A percentile compares a stretch with the other conserved stretches of the same genome.
Evolutionary conservation across 495 filamentous ascomycete species (phyloP).

Genomic region (Neurospora sp.): DNA sequence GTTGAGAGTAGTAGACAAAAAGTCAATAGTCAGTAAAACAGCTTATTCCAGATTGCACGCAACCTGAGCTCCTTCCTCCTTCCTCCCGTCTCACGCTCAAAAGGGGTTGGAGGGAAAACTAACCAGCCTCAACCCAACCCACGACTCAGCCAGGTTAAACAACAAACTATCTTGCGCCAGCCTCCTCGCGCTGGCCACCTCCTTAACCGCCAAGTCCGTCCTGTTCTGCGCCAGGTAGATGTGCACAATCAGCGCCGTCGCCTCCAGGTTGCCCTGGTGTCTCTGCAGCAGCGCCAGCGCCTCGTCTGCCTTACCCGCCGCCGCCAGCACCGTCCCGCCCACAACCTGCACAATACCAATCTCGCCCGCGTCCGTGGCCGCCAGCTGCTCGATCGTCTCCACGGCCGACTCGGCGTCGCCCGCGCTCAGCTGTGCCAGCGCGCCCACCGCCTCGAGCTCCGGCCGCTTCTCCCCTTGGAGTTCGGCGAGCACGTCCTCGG

Average conservation of each 20-base stretch:
- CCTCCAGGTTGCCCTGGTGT: constrained; percentile 74
- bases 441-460: no score
- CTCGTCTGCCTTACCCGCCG: constrained; percentile 68
- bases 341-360: constrained; percentile 76
- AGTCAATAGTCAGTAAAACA: neutral
- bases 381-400: no score
- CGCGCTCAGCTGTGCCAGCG: no score
- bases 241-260: constrained; percentile 70
- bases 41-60: neutral
- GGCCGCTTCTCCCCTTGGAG: no score
- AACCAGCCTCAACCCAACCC: constrained; percentile 85
- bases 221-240: constrained; percentile 89
- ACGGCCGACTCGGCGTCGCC: no score
- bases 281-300: constrained; percentile 66
- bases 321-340: constrained; percentile 66
- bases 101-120: constrained; percentile 17
- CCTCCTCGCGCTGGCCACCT: constrained; percentile 77
- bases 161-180: constrained; percentile 94
- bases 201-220: constrained; percentile 79
- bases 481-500: no score
- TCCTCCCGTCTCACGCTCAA: no score
- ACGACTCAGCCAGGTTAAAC: constrained; percentile 90
- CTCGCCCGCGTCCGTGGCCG: constrained; percentile 40
- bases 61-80: no score
- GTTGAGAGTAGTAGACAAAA: neutral